Evolutionary conservation across 371 early-diverging fungal species (phyloP).

Genomic region (Mortierella sp.): DNA sequence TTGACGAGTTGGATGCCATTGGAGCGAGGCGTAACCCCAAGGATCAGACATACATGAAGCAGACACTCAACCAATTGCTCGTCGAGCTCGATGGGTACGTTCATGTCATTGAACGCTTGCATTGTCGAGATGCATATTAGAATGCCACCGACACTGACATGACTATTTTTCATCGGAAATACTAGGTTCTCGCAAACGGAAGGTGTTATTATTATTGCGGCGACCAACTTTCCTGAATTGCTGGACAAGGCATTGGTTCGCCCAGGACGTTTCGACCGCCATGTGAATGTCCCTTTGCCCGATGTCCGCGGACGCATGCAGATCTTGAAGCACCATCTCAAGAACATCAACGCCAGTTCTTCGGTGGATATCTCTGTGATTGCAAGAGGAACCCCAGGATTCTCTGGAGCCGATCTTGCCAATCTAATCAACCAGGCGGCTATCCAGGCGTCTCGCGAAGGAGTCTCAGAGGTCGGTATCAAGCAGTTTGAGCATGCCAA

Average conservation of each 20-base stretch:
- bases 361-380: slow-evolving; percentile 87
- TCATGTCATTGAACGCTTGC: background rate
- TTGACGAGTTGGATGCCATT: slow-evolving; percentile 99
- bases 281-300: slow-evolving; percentile 96
- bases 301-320: slow-evolving; percentile 96
- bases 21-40: slow-evolving; percentile 96
- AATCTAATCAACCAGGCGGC: slow-evolving; percentile 97
- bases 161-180: too few relatives aligned
- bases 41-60: slow-evolving; percentile 95
- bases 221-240: slow-evolving; percentile 99
- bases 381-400: slow-evolving; percentile 98
- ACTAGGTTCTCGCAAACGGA: slow-evolving; percentile 86
- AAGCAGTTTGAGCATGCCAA: slow-evolving; percentile 96
- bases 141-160: background rate
- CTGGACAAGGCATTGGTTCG: slow-evolving; percentile 97
- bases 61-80: slow-evolving; percentile 96
- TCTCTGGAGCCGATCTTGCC: slow-evolving; percentile 98
- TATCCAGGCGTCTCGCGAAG: slow-evolving; percentile 90
- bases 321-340: slow-evolving; percentile 93
- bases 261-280: slow-evolving; percentile 98
- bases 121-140: background rate
- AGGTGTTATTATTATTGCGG: slow-evolving; percentile 98
- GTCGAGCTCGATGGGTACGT: slow-evolving; percentile 96
- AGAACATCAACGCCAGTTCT: slow-evolving; percentile 72
- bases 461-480: slow-evolving; percentile 76